Base-by-base conservation (phyloP, 805 yeast species). In the Candida nonsorbophila region DNA sequence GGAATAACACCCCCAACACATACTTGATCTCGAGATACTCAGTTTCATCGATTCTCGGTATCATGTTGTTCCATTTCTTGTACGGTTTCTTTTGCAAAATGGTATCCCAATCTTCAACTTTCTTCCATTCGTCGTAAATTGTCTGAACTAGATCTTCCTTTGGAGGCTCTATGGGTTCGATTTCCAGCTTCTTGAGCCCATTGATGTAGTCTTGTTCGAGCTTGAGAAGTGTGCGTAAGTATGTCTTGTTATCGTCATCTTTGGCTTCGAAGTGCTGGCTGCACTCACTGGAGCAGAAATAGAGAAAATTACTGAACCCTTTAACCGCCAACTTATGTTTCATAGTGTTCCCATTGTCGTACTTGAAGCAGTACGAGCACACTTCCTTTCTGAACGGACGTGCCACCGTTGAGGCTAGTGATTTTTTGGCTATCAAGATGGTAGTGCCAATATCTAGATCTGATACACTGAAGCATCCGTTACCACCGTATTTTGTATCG, bases 341-440 rank as follows among this genome's bases (percentile, higher is more conserved):
- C 54, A 74, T 53, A 22, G 57, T 54, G 19, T 50, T 54, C 0
- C 82, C 80, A 37, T 61, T 47, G 18, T 58, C 60, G 38, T 75
- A 79, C 3, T 38, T 30, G 42, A 64, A 74, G 40, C 86, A 79
- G 35, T 46, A 42, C 6, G 69, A 59, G 45, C 86, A 79, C 2
- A 74, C 81, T 41, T 79, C 85, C 38, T 76, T 77, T 28, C 72
- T 66, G 47, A 75, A 78, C 4, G 74, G 76, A 34, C 66, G 59
- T 11, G 62, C 49, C 3, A 78, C 59, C 1, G 73, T 58, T 10
- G 66, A 54, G 7, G 79, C 69, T 22, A 74, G 48, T 1, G 79
- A 76, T 3, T 47, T 32, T 3, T 44, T 36, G 11, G 72, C 67
- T 6, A 25, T 33, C 22, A 71, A 53, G 4, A 79, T 51, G 1